A percentile compares a stretch with the other conserved stretches of the same genome.
Evolutionary conservation across 2,329 filamentous ascomycete species (phyloP).

Genomic region (Calonectria fujianensis): DNA sequence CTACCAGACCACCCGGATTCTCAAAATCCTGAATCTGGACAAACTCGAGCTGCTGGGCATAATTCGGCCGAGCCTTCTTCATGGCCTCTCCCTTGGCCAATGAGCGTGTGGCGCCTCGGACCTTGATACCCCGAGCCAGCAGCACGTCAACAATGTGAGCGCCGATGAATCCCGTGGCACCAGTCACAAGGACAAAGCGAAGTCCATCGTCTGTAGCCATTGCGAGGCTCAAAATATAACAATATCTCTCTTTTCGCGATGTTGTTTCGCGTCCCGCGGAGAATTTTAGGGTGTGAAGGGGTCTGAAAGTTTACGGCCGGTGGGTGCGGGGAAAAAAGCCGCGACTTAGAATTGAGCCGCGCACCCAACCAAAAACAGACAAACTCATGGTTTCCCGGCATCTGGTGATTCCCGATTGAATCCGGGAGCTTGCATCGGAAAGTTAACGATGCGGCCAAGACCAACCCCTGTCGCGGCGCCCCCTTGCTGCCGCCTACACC

Average conservation of each 20-base stretch:
- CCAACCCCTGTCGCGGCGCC: neutral
- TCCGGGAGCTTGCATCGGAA: constrained; percentile 7
- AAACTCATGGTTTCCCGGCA: neutral
- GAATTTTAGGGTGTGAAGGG: neutral
- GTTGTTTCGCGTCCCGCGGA: neutral
- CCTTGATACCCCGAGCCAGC: constrained; percentile 55
- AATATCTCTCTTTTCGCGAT: neutral
- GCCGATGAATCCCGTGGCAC: constrained; percentile 57
- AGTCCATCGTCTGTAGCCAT: constrained; percentile 6
- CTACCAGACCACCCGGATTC: constrained; percentile 59
- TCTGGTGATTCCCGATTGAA: constrained; percentile 14
- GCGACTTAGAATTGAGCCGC: constrained; percentile 13
- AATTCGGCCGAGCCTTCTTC: constrained; percentile 61
- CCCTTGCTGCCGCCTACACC: constrained; percentile 34
- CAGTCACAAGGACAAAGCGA: constrained; percentile 51
- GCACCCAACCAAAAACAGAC: neutral
- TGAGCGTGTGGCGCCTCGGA: constrained; percentile 58
- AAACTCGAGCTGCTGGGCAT: constrained; percentile 62
- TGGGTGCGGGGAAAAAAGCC: constrained; percentile 27
- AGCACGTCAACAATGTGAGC: constrained; percentile 60
- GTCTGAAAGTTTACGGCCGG: neutral
- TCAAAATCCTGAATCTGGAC: constrained; percentile 66
- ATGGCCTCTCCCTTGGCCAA: constrained; percentile 58
- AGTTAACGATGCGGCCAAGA: constrained; percentile 1
- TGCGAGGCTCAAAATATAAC: neutral